Conservation (phyloP, 495 filamentous ascomycete genomes). For the Annulohypoxylon stygium region DNA sequence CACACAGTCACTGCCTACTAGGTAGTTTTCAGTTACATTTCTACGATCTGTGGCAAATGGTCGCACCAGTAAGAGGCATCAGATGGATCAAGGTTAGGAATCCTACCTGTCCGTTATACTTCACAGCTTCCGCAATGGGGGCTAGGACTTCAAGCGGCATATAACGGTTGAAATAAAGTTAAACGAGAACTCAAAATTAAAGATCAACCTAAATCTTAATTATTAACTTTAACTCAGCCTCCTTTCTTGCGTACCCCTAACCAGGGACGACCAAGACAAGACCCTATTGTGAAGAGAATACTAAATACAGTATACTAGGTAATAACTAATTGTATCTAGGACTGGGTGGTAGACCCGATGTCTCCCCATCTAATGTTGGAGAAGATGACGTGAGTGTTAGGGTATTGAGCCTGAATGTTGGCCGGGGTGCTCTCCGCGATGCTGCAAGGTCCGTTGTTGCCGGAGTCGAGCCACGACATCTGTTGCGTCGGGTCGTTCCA, state of each 20-base stretch:
- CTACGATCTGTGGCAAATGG: neutral
- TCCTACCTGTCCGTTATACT: neutral
- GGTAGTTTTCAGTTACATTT: neutral
- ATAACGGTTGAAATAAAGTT: neutral
- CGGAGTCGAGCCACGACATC: conserved; percentile 52
- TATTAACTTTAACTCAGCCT: neutral
- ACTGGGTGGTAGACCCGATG: conserved; percentile 42
- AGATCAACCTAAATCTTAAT: neutral
- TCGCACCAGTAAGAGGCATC: neutral
- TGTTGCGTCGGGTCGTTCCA: conserved; percentile 49
- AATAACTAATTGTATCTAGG: neutral
- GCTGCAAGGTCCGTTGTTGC: conserved; percentile 65
- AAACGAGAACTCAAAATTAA: neutral
- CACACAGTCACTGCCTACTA: too few species aligned
- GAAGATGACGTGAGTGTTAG: conserved; percentile 64
- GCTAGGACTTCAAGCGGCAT: neutral
- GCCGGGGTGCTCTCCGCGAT: conserved; percentile 58
- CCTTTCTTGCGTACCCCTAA: neutral
- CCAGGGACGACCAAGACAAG: neutral
- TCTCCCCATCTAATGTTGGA: conserved; percentile 60
- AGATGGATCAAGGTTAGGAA: neutral
- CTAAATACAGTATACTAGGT: neutral
- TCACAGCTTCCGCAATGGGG: neutral
- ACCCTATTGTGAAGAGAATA: neutral
- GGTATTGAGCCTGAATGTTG: conserved; percentile 58